Evolutionary conservation across 2,329 filamentous ascomycete species (phyloP), one percentile per base, ranked within the genome.

Genomic region (Mycocentrospora acerina): DNA sequence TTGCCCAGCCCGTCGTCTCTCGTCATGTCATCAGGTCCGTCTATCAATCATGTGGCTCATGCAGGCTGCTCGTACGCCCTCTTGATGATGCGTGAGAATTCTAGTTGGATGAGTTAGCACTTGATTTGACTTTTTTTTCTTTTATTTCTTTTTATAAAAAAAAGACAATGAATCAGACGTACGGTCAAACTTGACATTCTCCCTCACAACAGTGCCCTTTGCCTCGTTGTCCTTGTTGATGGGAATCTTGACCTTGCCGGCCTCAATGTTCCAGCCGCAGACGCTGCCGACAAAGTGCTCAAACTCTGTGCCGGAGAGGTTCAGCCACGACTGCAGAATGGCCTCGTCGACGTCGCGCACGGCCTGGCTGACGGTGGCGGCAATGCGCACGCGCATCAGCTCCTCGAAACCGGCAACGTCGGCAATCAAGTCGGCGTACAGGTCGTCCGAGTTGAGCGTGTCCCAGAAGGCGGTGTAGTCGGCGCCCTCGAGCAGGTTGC

Each of bases 381-480:
- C 90, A 64, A 98, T 97, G 58, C 88, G 82, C 53, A 94, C 80
- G 53, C 93, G 85, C 74, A 98, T 85, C 44, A 91, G 76, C 67
- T 97, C 91, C 77, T 98, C 93, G 67, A 98, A 98, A 26, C 90
- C 93, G 30, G 83, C 80, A 35, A 97, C 90, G 60, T 98, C 94
- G 58, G 91, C 93, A 44, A 91, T 89, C 55, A 98, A 76, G 67
- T 98, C 93, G 45, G 91, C 90, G 73, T 95, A 97, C 40, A 96
- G 79, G 69, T 98, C 93, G 65, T 98, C 91, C 42, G 83, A 86
- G 75, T 96, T 89, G 42, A 97, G 79, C 7, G 88, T 90, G 30
- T 82, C 80, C 93, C 93, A 98, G 82, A 98, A 98, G 55, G 82
- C 79, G 42, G 84, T 78, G 76, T 97, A 98, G 71, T 94, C 86